Conservation (phyloP, 208 protist species). For the Wallacemonas sp. region DNA sequence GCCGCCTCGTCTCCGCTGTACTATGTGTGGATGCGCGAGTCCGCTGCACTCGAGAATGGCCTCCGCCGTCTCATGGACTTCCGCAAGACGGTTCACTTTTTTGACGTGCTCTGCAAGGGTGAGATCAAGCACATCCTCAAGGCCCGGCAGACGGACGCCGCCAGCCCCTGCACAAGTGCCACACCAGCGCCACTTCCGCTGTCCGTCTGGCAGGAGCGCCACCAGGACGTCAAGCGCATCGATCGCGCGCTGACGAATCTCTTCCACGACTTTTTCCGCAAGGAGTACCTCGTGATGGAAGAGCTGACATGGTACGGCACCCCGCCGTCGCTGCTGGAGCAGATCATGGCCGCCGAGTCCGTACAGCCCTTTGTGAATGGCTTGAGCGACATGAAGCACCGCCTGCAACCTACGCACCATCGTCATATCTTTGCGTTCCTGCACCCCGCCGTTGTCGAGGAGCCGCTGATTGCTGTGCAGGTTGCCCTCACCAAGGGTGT, state of each 20-base stretch:
- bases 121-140: conserved; percentile 20
- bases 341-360: conserved; percentile 69
- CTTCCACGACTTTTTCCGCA: conserved; percentile 79
- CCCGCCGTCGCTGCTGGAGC: conserved; percentile 68
- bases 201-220: conserved; percentile 47
- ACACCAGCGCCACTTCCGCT: conserved; percentile 9
- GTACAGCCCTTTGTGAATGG: conserved; percentile 75
- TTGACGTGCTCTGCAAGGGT: conserved; percentile 48
- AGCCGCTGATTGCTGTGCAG: conserved; percentile 85
- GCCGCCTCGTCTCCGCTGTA: conserved; percentile 64
- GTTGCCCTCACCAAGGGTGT: conserved; percentile 76
- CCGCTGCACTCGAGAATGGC: conserved; percentile 60
- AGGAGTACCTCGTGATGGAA: conserved; percentile 84
- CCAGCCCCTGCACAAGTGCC: too few relatives aligned
- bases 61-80: conserved; percentile 79
- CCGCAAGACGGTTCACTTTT: conserved; percentile 52
- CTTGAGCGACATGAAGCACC: conserved; percentile 66
- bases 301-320: conserved; percentile 84
- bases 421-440: conserved; percentile 84
- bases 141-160: neutral
- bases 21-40: conserved; percentile 76
- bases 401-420: conserved; percentile 64
- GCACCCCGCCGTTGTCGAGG: conserved; percentile 78
- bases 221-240: conserved; percentile 55
- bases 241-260: conserved; percentile 56